Conservation (phyloP, 768 basidiomycete genomes). For the Pleurotus pulmonarius region DNA sequence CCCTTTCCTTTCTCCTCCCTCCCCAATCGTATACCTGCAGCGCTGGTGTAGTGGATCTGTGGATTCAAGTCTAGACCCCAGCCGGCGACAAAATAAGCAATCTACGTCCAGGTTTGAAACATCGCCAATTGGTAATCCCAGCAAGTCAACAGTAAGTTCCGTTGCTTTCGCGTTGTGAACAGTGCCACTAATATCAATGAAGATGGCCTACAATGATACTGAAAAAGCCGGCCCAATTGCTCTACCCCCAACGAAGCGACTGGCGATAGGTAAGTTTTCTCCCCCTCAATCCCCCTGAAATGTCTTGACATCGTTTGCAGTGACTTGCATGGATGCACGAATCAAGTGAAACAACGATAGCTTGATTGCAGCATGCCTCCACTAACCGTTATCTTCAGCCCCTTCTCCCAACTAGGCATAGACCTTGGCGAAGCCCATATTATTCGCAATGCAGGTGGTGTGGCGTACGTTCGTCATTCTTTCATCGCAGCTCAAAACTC, state of each 20-base stretch:
- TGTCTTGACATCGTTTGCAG: slow-evolving; percentile 20
- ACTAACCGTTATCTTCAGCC: slow-evolving; percentile 28
- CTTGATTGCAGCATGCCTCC: not conserved
- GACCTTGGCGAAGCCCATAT: slow-evolving; percentile 68
- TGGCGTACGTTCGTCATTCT: slow-evolving; percentile 39
- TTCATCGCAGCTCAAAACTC: not conserved
- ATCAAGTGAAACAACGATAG: slow-evolving; percentile 43
- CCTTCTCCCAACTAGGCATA: slow-evolving; percentile 55
- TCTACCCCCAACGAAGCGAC: slow-evolving; percentile 14
- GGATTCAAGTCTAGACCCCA: not conserved
- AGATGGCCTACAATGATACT: not conserved
- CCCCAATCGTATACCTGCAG: slow-evolving; percentile 1
- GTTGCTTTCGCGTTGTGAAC: not conserved
- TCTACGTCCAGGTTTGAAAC: not conserved
- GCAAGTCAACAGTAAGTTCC: not conserved
- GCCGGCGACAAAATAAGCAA: not conserved
- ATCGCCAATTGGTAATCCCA: not conserved
- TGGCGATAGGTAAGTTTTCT: slow-evolving; percentile 10
- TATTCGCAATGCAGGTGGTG: slow-evolving; percentile 71
- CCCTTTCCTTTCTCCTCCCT: not conserved
- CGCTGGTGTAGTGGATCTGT: slow-evolving; percentile 1
- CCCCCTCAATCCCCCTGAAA: not conserved
- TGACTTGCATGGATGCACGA: slow-evolving; percentile 76
- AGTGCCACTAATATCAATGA: not conserved
- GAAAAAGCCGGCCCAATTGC: not conserved